Evolutionary conservation across 495 filamentous ascomycete genomes (phyloP).

Genomic region (Annulohypoxylon maeteangense): DNA sequence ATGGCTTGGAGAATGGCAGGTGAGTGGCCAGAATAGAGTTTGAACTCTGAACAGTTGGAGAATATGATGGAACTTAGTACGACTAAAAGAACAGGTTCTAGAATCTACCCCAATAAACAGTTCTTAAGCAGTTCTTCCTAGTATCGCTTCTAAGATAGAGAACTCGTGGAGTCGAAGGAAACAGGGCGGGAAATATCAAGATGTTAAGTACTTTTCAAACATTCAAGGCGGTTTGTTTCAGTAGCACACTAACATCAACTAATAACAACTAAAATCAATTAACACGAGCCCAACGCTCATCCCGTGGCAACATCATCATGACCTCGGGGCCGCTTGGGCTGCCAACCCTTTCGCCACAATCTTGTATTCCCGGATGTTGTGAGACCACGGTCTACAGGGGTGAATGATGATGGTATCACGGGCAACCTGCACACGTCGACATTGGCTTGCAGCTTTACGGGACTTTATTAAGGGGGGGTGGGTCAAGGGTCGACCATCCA

Average conservation of each 20-base stretch:
- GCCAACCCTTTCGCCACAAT: constrained; percentile 41
- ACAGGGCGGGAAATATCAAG: constrained; percentile 6
- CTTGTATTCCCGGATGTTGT: constrained; percentile 33
- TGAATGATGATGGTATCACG: constrained; percentile 32
- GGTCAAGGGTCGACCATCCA: constrained; percentile 17
- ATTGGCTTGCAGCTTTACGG: constrained; percentile 34
- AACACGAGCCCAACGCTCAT: constrained; percentile 41
- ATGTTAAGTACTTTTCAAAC: constrained; percentile 36
- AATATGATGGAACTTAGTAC: constrained; percentile 5
- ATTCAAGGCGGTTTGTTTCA: constrained; percentile 24
- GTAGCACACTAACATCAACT: constrained; percentile 15
- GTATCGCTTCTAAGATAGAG: constrained; percentile 12
- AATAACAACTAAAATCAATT: no score
- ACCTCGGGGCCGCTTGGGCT: constrained; percentile 22
- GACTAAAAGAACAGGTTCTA: constrained; percentile 20
- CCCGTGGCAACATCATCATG: constrained; percentile 36
- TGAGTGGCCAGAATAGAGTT: neutral
- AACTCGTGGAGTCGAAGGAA: constrained; percentile 5
- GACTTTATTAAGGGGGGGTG: constrained; percentile 16
- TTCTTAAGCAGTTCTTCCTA: constrained; percentile 6
- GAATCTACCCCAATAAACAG: neutral
- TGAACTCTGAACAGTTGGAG: constrained; percentile 3
- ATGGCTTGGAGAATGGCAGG: neutral
- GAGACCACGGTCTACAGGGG: constrained; percentile 36
- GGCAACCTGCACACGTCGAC: constrained; percentile 33